phyloP scores from a whole-genome alignment of 2,329 filamentous ascomycete species.

The Hymenoscyphus linearis region DNA sequence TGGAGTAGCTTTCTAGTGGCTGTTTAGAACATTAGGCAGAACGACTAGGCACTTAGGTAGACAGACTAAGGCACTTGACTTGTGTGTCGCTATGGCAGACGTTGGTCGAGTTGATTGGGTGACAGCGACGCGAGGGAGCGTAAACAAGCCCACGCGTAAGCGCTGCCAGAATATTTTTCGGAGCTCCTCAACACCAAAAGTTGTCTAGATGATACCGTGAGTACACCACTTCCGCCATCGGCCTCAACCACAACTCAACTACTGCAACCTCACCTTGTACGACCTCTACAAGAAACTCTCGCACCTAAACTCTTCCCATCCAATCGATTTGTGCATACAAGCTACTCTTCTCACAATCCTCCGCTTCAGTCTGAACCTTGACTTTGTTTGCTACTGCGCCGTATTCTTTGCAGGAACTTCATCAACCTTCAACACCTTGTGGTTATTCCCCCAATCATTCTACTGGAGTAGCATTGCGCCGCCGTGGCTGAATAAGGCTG shows the following conservation, averaged over 20 bases:
- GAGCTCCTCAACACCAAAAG: background rate
- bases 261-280: background rate
- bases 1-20: too few relatives aligned
- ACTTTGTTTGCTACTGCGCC: background rate
- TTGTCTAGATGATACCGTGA: background rate
- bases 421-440: background rate
- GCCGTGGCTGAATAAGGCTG: background rate
- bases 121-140: background rate
- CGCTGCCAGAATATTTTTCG: background rate
- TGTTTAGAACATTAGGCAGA: too few relatives aligned
- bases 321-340: slow-evolving; percentile 6
- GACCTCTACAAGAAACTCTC: background rate
- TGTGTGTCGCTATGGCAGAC: background rate
- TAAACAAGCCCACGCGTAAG: slow-evolving; percentile 3
- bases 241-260: background rate
- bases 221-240: too few relatives aligned
- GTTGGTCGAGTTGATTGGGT: background rate
- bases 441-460: background rate
- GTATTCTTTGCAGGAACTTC: background rate
- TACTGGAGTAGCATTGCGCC: too few relatives aligned
- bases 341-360: background rate
- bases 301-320: background rate
- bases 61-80: too few relatives aligned
- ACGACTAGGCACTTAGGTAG: too few relatives aligned
- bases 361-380: background rate